phyloP scores from a whole-genome alignment of 805 yeast species.

The Candida saitoana region DNA sequence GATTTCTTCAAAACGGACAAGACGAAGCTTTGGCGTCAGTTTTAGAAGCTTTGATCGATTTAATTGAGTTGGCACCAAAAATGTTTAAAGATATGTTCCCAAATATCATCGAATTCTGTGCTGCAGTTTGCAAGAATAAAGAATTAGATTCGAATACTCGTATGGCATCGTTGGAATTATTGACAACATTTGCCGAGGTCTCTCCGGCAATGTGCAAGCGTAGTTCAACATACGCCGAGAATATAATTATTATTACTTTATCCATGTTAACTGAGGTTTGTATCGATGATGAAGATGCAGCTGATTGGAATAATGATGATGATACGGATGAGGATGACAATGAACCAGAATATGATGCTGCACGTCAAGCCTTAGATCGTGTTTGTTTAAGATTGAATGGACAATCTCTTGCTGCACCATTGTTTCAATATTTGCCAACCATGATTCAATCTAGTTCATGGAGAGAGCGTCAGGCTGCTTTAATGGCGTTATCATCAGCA shows the following conservation, averaged over 20 bases:
- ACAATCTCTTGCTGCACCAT: slow-evolving; percentile 73
- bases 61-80: slow-evolving; percentile 91
- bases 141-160: slow-evolving; percentile 79
- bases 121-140: slow-evolving; percentile 75
- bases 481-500: slow-evolving; percentile 94
- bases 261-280: slow-evolving; percentile 92
- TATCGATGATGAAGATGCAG: slow-evolving; percentile 79
- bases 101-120: slow-evolving; percentile 79
- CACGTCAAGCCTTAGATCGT: slow-evolving; percentile 92
- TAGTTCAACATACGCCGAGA: slow-evolving; percentile 65
- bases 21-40: slow-evolving; percentile 80
- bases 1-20: slow-evolving; percentile 72
- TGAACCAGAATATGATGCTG: slow-evolving; percentile 84
- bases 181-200: slow-evolving; percentile 87
- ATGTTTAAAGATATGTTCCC: slow-evolving; percentile 89
- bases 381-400: slow-evolving; percentile 83
- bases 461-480: slow-evolving; percentile 95
- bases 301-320: slow-evolving; percentile 78
- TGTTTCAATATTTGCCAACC: slow-evolving; percentile 80
- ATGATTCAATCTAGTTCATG: slow-evolving; percentile 76
- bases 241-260: slow-evolving; percentile 69
- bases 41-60: slow-evolving; percentile 83
- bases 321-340: slow-evolving; percentile 75
- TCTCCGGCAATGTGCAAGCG: slow-evolving; percentile 93
- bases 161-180: slow-evolving; percentile 79